Percentiles rank a stretch among this genome's conserved stretches.
phyloP scores from a whole-genome alignment of 1,139 yeast genomes.

The Starmera stellimalicola region DNA sequence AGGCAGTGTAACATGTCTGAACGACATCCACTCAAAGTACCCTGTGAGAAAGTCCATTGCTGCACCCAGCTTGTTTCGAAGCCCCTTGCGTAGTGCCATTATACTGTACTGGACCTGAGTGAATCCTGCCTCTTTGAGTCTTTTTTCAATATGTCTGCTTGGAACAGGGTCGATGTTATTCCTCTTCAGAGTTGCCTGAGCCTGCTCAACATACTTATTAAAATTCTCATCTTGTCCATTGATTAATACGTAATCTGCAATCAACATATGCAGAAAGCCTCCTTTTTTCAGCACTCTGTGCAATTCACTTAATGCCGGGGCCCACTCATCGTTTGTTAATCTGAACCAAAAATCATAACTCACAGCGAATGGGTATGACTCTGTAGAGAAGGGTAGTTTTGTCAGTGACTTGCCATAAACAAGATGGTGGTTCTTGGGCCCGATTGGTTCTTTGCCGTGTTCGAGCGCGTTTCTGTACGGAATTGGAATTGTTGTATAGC shows the following conservation, averaged over 20 bases:
- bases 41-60: conserved; percentile 14
- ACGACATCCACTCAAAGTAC: conserved; percentile 13
- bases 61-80: conserved; percentile 12
- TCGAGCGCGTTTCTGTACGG: conserved; percentile 6
- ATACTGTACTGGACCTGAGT: conserved; percentile 16
- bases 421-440: conserved; percentile 16
- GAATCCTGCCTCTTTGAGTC: conserved; percentile 24
- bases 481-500: conserved; percentile 16
- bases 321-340: conserved; percentile 24
- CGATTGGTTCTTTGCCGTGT: conserved; percentile 7
- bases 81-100: conserved; percentile 13
- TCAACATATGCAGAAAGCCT: conserved; percentile 26
- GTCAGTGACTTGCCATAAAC: conserved; percentile 20
- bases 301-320: conserved; percentile 25
- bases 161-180: conserved; percentile 25
- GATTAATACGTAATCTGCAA: conserved; percentile 22
- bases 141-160: conserved; percentile 15
- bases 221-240: conserved; percentile 14
- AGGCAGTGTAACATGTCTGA: conserved; percentile 8
- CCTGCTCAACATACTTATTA: conserved; percentile 17
- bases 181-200: conserved; percentile 17
- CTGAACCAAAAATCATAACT: conserved; percentile 25
- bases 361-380: conserved; percentile 24
- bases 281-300: conserved; percentile 29
- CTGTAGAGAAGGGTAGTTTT: conserved; percentile 25